Evolutionary conservation across 2,329 filamentous ascomycete genomes (phyloP), one percentile per base, ranked within the genome.

Genomic region (Cladophialophora immunda): DNA sequence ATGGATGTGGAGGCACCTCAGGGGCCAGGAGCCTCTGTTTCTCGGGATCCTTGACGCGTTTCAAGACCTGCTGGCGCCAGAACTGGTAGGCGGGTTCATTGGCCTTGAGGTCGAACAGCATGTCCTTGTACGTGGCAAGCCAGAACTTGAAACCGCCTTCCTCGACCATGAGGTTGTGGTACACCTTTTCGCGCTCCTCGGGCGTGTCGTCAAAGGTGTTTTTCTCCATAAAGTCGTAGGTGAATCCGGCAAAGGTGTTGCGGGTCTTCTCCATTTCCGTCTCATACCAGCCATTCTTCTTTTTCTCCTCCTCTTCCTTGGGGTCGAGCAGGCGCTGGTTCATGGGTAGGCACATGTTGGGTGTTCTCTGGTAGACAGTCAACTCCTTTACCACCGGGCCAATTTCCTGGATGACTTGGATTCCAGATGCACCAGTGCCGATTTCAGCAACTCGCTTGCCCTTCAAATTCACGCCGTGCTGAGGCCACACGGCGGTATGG

Each of bases 391-490:
- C 64, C 5, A 62, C 56, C 15, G 69, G 47, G 38, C 68, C 64
- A 25, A 60, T 73, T 70, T 60, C 72, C 72, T 68, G 73, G 13
- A 73, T 73, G 29, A 73, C 68, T 53, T 83, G 81, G 6, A 82
- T 78, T 4, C 77, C 80, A 0, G 79, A 79, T 2, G 88, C 86
- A 1, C 89, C 89, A 0, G 87, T 90, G 7, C 89, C 89, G 32
- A 91, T 85, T 59, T 90, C 83, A 22, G 84, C 89, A 54, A 87
- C 83, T 15, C 84, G 81, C 74, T 90, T 90, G 58, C 82, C 82
- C 55, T 81, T 81, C 27, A 89, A 81, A 58, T 85, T 80, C 86
- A 90, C 87, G 19, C 89, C 79, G 2, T 83, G 77, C 30, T 69
- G 58, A 0, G 87, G 87, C 87, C 87, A 89, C 72, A 85, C 85